A percentile compares a stretch with the other conserved stretches of the same genome.
These are phyloP conservation scores for Kazachstania taianensis DNA, from an alignment of 805 yeast genomes.

Conservation along the genomic window DNA sequence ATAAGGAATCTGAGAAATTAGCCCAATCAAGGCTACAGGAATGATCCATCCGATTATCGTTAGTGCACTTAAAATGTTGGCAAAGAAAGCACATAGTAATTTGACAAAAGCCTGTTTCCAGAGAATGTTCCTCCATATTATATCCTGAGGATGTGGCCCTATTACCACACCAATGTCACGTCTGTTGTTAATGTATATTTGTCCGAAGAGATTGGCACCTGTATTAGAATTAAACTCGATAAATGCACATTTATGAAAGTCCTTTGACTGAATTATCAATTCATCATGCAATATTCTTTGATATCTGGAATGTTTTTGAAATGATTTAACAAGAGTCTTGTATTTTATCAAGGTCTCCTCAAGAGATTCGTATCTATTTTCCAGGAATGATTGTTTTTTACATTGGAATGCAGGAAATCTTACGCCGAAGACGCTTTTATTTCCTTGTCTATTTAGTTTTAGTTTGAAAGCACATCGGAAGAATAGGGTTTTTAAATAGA, in stretches of 20 bases:
- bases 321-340: not conserved
- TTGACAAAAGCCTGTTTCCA: constrained; percentile 30
- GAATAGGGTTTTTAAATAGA: not conserved
- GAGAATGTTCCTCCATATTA: constrained; percentile 59
- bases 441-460: not conserved
- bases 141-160: constrained; percentile 55
- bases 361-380: constrained; percentile 10
- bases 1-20: constrained; percentile 64
- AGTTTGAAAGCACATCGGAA: not conserved
- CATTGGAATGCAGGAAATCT: not conserved
- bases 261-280: not conserved
- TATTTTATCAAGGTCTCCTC: not conserved
- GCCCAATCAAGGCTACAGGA: constrained; percentile 74
- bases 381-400: constrained; percentile 1
- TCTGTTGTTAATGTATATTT: constrained; percentile 38
- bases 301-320: constrained; percentile 3
- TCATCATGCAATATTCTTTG: not conserved
- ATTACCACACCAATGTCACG: constrained; percentile 36
- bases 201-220: constrained; percentile 56
- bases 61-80: constrained; percentile 36
- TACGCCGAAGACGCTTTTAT: too few relatives aligned
- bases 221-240: constrained; percentile 48
- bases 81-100: constrained; percentile 33
- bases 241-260: constrained; percentile 38
- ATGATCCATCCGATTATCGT: constrained; percentile 63